Conservation (phyloP, 164 flowering plant genomes). For the Nelumbo lutea region DNA sequence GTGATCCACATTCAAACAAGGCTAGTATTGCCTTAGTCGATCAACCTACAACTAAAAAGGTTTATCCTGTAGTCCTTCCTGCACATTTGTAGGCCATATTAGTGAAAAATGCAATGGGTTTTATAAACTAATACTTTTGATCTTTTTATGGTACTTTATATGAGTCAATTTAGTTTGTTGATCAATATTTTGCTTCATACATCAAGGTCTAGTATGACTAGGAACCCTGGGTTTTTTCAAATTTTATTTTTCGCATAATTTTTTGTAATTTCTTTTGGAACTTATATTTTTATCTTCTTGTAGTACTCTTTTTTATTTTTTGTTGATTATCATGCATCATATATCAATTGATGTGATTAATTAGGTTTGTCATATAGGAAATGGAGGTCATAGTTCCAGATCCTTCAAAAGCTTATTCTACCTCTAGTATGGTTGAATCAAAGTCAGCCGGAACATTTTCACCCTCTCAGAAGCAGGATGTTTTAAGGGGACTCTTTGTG, state of each 20-base stretch:
- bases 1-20: constrained; percentile 28
- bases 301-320: not conserved
- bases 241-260: too few species aligned
- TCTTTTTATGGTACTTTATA: not conserved
- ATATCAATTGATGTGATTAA: not conserved
- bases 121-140: not conserved
- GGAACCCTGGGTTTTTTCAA: too few species aligned
- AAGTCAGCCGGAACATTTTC: constrained; percentile 76
- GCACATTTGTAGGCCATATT: not conserved
- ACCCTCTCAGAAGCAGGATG: constrained; percentile 65
- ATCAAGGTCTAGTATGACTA: too few species aligned
- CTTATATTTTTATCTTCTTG: not conserved
- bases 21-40: constrained; percentile 37
- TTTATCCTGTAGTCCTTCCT: constrained; percentile 26
- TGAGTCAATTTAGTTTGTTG: too few species aligned
- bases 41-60: constrained; percentile 48
- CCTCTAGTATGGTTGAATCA: constrained; percentile 64
- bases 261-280: too few species aligned
- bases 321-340: constrained; percentile 6
- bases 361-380: constrained; percentile 38
- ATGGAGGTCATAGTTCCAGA: constrained; percentile 64
- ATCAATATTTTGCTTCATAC: too few species aligned
- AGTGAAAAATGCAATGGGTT: constrained; percentile 2
- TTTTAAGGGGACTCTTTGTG: constrained; percentile 79
- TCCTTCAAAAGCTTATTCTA: constrained; percentile 35